Conservation (phyloP, 108 stramenopile species). For the Skeletonema tropicum region DNA sequence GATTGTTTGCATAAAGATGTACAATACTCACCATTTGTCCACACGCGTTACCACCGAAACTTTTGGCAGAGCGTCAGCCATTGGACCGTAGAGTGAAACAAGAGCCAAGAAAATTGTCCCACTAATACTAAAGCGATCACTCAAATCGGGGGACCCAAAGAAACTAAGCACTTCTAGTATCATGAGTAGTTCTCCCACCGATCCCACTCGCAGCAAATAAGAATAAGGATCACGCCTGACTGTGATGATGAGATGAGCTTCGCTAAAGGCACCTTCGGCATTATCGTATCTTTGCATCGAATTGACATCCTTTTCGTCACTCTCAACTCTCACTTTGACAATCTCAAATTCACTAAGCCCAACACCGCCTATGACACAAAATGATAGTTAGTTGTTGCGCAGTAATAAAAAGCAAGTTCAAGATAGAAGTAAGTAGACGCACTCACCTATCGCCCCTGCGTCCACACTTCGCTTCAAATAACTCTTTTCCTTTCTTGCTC, state of each 20-base stretch:
- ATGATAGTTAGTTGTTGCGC: neutral
- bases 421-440: neutral
- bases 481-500: neutral
- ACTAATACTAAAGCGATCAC: slow-evolving; percentile 34
- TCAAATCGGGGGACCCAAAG: slow-evolving; percentile 28
- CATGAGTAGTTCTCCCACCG: slow-evolving; percentile 42
- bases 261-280: slow-evolving; percentile 36
- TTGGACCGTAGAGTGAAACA: slow-evolving; percentile 47
- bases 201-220: slow-evolving; percentile 36
- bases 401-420: neutral
- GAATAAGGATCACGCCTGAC: slow-evolving; percentile 49
- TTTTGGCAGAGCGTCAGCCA: slow-evolving; percentile 47
- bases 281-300: slow-evolving; percentile 42
- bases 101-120: slow-evolving; percentile 49
- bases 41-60: slow-evolving; percentile 43
- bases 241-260: slow-evolving; percentile 35
- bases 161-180: slow-evolving; percentile 42
- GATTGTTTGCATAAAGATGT: neutral
- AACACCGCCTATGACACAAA: slow-evolving; percentile 24
- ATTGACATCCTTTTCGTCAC: slow-evolving; percentile 29
- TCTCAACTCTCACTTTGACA: slow-evolving; percentile 27
- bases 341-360: slow-evolving; percentile 45
- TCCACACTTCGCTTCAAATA: slow-evolving; percentile 26
- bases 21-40: slow-evolving; percentile 41
- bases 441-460: slow-evolving; percentile 14